Evolutionary conservation across 163 green algal genomes (phyloP).

Genomic region (Prototheca stagnorum): DNA sequence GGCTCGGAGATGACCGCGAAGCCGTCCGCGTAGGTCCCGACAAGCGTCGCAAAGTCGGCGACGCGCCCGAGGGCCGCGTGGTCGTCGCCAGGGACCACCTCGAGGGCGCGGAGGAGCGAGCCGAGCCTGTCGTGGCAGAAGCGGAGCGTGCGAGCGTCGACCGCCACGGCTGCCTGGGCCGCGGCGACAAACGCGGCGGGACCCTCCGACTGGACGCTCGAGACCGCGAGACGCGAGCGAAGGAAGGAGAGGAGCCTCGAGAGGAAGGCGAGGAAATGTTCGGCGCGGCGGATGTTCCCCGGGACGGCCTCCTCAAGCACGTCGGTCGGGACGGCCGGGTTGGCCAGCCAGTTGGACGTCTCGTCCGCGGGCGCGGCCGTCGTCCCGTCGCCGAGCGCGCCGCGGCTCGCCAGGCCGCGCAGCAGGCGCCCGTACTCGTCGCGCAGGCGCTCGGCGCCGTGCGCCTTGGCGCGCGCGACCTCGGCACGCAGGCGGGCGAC

Average conservation of each 20-base stretch:
- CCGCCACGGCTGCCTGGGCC: slow-evolving; percentile 41
- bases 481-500: slow-evolving; percentile 50
- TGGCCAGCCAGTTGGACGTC: slow-evolving; percentile 56
- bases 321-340: slow-evolving; percentile 77
- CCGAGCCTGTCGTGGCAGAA: slow-evolving; percentile 95
- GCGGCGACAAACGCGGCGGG: slow-evolving; percentile 62
- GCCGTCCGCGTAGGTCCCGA: slow-evolving; percentile 63
- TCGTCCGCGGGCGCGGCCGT: slow-evolving; percentile 13
- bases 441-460: slow-evolving; percentile 58
- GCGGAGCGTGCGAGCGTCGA: slow-evolving; percentile 63
- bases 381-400: slow-evolving; percentile 13
- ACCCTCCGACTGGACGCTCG: slow-evolving; percentile 47
- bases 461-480: slow-evolving; percentile 44
- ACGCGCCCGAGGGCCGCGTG: slow-evolving; percentile 70
- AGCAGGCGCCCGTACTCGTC: slow-evolving; percentile 85
- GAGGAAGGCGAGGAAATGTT: slow-evolving; percentile 97
- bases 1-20: slow-evolving; percentile 94
- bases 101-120: slow-evolving; percentile 85
- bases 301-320: slow-evolving; percentile 73
- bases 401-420: slow-evolving; percentile 27
- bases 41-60: slow-evolving; percentile 86
- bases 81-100: slow-evolving; percentile 90
- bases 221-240: slow-evolving; percentile 41
- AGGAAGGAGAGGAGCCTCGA: slow-evolving; percentile 78
- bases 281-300: slow-evolving; percentile 83